Evolutionary conservation across 2,329 filamentous ascomycete genomes (phyloP), one percentile per base, ranked within the genome.

Genomic region (Colletotrichum somersetense): DNA sequence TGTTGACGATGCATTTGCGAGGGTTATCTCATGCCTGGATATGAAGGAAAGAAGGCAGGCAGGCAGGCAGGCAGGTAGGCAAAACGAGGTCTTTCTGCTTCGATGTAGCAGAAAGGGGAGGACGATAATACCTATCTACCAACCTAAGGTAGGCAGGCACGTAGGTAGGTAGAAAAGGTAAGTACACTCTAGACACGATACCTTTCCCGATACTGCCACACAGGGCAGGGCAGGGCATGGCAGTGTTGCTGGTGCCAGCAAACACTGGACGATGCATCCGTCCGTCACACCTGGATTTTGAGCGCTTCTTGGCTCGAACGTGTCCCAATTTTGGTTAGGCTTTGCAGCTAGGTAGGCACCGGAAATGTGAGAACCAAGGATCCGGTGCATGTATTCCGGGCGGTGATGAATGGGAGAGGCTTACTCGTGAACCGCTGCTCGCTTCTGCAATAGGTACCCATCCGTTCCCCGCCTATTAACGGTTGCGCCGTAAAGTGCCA

Each of bases 341-440:
- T 62, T 67, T 55, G 16, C 56, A 53, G 46, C 56, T 46, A 46
- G 65, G 65, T 56, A 55, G 65, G 57, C 57, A 67, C 65, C 48
- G 30, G 57, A 55, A 55, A 30, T 38, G 16, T 33, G 38, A 62
- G 46, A 52, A 23, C 23, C 48, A 42, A 62, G 14, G 57, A 62
- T 62, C 57, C 38, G 58, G 38, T 62, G 26, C 48, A 66, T 48
- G 42, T 8, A 42, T 16, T 11, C 30, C 30, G 30, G 30, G 30
- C 30, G 30, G 4, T 30, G 30, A 30, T 30, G 30, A 30, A 30
- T 30, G 30, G 30, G 30, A 30, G 30, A 11, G 35, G 35, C 1
- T 38, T 38, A 38, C 35, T 14, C 16, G 33, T 20, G 50, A 53
- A 53, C 26, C 50, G 26, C 30, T 53, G 50, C 26, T 18, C 26